Percentiles rank a stretch among this genome's conserved stretches.
Evolutionary conservation across 768 basidiomycete species (phyloP).

Genomic region (Naganishia vaughanmartiniae): DNA sequence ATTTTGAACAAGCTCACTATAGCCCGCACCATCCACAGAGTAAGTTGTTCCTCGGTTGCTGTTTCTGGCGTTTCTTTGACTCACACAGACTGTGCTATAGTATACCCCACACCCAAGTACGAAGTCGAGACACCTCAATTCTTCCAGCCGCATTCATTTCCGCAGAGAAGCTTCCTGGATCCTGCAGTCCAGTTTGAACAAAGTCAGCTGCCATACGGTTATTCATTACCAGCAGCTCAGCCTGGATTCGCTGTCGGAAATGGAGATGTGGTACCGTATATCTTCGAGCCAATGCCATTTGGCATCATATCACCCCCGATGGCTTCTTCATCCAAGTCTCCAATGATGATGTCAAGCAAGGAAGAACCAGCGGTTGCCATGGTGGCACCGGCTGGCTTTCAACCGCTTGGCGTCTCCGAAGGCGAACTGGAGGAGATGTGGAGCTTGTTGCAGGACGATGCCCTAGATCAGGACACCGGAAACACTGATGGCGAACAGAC

Average conservation of each 20-base stretch:
- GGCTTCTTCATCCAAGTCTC: background rate
- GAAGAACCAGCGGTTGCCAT: constrained; percentile 15
- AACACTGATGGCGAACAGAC: background rate
- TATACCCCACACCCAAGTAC: background rate
- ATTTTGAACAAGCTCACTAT: background rate
- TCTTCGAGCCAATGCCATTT: constrained; percentile 38
- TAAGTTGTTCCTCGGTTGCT: background rate
- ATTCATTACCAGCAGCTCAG: constrained; percentile 25
- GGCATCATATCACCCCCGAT: background rate
- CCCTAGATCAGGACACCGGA: background rate
- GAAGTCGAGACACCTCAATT: background rate
- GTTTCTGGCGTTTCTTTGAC: background rate
- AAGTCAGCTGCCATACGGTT: background rate
- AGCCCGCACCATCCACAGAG: background rate
- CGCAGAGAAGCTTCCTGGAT: background rate
- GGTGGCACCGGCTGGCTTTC: background rate
- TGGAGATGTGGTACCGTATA: constrained; percentile 31
- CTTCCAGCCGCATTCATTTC: background rate
- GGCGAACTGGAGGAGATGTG: constrained; percentile 39
- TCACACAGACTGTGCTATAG: background rate
- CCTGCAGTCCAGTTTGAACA: background rate
- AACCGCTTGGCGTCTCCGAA: constrained; percentile 30
- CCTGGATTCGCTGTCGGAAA: constrained; percentile 28
- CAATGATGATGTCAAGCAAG: background rate
- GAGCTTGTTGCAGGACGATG: constrained; percentile 37